A percentile compares a stretch with the other conserved stretches of the same genome.
Evolutionary conservation across 2,329 filamentous ascomycete species (phyloP).

Genomic region (Fusarium sp.): DNA sequence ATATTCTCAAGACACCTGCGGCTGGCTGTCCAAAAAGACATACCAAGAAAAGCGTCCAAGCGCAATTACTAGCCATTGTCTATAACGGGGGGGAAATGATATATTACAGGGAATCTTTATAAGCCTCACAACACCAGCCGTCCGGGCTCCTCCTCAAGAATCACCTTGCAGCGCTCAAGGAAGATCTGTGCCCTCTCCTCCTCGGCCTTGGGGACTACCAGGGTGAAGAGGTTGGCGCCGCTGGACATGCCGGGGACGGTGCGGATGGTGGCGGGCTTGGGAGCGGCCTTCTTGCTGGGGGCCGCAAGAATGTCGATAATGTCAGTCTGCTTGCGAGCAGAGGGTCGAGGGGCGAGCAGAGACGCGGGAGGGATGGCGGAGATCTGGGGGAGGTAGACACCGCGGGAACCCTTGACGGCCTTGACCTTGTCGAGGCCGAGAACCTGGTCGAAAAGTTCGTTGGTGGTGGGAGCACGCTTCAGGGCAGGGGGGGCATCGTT

Average conservation of each 20-base stretch:
- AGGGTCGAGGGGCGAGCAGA: conserved; percentile 50
- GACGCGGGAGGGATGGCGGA: conserved; percentile 64
- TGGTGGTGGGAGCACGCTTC: conserved; percentile 70
- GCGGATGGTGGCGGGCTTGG: conserved; percentile 44
- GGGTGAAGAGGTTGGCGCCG: conserved; percentile 81
- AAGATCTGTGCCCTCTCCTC: conserved; percentile 85
- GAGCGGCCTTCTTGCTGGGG: conserved; percentile 45
- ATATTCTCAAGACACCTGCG: conserved; percentile 9
- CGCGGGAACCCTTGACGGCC: conserved; percentile 64
- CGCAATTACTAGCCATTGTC: conserved; percentile 44
- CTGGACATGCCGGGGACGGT: conserved; percentile 61
- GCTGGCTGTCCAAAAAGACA: conserved; percentile 19
- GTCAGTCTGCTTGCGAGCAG: conserved; percentile 63
- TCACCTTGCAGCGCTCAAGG: conserved; percentile 85
- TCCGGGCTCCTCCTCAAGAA: conserved; percentile 84
- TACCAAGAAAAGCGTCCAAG: conserved; percentile 30
- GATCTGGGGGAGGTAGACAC: conserved; percentile 80
- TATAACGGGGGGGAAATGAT: conserved; percentile 42
- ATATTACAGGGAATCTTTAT: conserved; percentile 48
- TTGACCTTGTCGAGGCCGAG: conserved; percentile 73
- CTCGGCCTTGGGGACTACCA: conserved; percentile 83
- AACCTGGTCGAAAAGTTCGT: conserved; percentile 91
- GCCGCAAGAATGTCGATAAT: conserved; percentile 84
- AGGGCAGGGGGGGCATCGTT: conserved; percentile 86
- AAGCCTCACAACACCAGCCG: conserved; percentile 72